Conservation (phyloP, 2,329 filamentous ascomycete genomes). For the Trichoderma sp. region DNA sequence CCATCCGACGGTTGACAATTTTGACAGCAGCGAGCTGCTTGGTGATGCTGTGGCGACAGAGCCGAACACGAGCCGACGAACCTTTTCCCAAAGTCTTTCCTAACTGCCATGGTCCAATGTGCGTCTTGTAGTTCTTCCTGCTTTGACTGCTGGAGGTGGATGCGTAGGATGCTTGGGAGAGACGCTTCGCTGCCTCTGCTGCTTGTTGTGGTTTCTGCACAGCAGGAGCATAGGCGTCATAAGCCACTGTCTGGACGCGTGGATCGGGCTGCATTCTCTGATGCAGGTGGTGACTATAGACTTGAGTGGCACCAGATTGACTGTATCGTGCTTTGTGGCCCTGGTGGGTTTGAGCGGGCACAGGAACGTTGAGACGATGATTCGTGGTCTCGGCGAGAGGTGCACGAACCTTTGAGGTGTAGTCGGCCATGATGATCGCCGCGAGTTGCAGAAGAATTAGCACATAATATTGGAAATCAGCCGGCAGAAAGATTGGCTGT, state of each 20-base stretch:
- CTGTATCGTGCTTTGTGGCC: constrained; percentile 32
- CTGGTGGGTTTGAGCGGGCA: constrained; percentile 29
- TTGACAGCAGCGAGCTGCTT: constrained; percentile 87
- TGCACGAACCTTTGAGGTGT: constrained; percentile 32
- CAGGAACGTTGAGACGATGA: constrained; percentile 45
- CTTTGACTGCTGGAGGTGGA: constrained; percentile 41
- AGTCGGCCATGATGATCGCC: constrained; percentile 31
- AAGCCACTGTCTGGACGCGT: background rate
- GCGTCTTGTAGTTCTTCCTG: constrained; percentile 57
- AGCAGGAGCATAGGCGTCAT: constrained; percentile 25
- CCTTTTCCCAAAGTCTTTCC: constrained; percentile 87
- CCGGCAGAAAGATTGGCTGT: background rate
- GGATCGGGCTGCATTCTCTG: background rate
- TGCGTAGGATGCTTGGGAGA: constrained; percentile 42
- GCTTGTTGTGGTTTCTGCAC: constrained; percentile 31
- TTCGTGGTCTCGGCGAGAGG: constrained; percentile 48
- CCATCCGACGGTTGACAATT: constrained; percentile 83
- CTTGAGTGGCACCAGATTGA: constrained; percentile 22
- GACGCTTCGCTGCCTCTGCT: constrained; percentile 35
- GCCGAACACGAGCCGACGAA: constrained; percentile 80
- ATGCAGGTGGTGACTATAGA: constrained; percentile 13
- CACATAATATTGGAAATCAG: constrained; percentile 34
- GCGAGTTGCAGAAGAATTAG: constrained; percentile 29
- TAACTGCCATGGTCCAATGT: constrained; percentile 91
- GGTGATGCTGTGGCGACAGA: constrained; percentile 76